Evolutionary conservation across 1,284 basidiomycete genomes (phyloP), one percentile per base, ranked within the genome.

Genomic region (Ceratobasidium sp.): DNA sequence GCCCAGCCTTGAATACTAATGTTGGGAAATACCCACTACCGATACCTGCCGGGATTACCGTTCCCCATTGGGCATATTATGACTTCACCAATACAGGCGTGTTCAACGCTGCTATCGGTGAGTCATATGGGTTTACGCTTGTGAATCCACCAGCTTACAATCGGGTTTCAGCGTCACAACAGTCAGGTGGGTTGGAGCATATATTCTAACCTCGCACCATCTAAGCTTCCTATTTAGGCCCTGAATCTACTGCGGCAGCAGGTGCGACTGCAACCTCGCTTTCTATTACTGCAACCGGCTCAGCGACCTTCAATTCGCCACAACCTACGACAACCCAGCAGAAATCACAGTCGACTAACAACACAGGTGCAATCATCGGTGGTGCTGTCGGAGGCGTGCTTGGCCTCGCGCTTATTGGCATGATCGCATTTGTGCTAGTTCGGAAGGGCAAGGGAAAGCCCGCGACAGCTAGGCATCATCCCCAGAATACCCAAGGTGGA

Each of bases 311-410:
- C 13, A 12, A 15, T 29, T 13, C 17, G n/a, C n/a, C n/a, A n/a
- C n/a, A n/a, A n/a, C n/a, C n/a, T n/a, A n/a, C n/a, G n/a, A n/a
- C n/a, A n/a, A n/a, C n/a, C n/a, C n/a, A n/a, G n/a, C n/a, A n/a
- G n/a, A 17, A 27, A 53, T 25, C 38, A 25, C n/a, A 10, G 4
- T 60, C 57, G 7, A 20, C 47, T 13, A 43, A 17, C n/a, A 75
- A 74, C 52, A 65, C 70, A 6, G 76, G 75, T 20, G 73, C 75
- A 1, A 76, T 77, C 47, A 73, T 68, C 0, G 75, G 76, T 22
- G 76, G 76, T 12, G 75, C 74, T 8, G 75, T 77, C 10, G 76
- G 76, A 0, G 76, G 74, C 13, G 35, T 77, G 2, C 42, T 73
- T 4, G 75, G 70, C 0, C 47, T 74, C 13, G 64, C 68, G 0